These are phyloP conservation scores for Fusarium udum DNA, from an alignment of 2,329 filamentous ascomycete species.

Conservation along the genomic window DNA sequence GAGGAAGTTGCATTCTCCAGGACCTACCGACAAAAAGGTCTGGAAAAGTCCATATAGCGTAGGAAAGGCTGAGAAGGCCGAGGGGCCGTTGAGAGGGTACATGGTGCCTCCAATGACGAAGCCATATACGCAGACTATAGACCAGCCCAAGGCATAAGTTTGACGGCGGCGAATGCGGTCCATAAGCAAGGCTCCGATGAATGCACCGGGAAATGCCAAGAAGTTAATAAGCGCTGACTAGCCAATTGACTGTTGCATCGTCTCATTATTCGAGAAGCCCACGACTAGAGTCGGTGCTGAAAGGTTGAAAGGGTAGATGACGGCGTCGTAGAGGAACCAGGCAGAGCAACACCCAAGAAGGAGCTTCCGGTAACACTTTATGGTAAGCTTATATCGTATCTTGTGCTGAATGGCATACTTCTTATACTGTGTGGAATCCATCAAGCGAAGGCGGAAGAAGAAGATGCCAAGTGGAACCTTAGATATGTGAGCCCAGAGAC, in stretches of 20 bases:
- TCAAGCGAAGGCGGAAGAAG: neutral
- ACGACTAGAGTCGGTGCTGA: neutral
- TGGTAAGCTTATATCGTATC: neutral
- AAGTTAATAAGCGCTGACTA: neutral
- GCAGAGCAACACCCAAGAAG: neutral
- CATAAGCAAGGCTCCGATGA: neutral
- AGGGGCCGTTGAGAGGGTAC: neutral
- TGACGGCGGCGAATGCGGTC: neutral
- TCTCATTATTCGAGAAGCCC: neutral
- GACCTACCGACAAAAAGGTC: neutral
- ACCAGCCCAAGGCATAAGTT: neutral
- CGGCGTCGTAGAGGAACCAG: slow-evolving; percentile 1
- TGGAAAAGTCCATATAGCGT: neutral
- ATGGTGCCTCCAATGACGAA: neutral
- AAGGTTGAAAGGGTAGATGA: neutral
- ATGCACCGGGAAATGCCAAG: neutral
- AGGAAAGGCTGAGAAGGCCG: neutral
- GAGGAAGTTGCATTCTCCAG: neutral
- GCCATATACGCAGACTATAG: neutral
- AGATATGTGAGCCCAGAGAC: neutral
- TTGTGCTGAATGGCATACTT: neutral
- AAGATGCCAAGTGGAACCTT: neutral
- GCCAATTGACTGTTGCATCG: neutral
- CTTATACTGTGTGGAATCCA: neutral
- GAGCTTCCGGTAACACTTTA: neutral